phyloP scores from a whole-genome alignment of 1,284 basidiomycete species.

The Ganoderma leucocontextum region DNA sequence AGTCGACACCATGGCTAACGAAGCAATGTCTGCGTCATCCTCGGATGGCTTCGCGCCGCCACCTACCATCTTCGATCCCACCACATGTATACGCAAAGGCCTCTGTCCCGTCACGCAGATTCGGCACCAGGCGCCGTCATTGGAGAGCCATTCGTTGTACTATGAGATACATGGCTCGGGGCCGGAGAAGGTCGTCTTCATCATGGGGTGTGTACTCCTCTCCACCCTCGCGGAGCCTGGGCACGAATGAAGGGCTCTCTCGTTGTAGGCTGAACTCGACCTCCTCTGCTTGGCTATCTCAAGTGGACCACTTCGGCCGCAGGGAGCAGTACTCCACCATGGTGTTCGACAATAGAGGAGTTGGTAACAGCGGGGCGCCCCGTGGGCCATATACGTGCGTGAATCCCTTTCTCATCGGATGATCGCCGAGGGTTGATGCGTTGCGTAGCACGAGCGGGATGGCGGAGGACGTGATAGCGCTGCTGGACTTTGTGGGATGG shows the following conservation, averaged over 20 bases:
- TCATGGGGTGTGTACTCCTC: conserved; percentile 66
- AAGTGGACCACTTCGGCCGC: conserved; percentile 65
- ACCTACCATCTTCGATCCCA: conserved; percentile 59
- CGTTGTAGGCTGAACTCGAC: conserved; percentile 60
- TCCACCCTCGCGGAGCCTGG: not conserved
- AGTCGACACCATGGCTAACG: conserved; percentile 8
- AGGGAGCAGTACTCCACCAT: conserved; percentile 65
- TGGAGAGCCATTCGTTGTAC: conserved; percentile 78
- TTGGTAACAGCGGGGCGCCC: conserved; percentile 80
- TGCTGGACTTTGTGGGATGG: conserved; percentile 83
- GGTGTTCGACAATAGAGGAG: conserved; percentile 90
- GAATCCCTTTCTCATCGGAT: too few relatives aligned
- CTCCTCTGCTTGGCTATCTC: conserved; percentile 68
- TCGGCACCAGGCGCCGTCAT: conserved; percentile 53
- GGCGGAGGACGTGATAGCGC: conserved; percentile 78
- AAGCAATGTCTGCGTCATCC: conserved; percentile 20
- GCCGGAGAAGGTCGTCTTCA: conserved; percentile 69
- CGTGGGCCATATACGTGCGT: conserved; percentile 70
- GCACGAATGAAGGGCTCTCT: not conserved
- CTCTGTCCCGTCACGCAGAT: conserved; percentile 74
- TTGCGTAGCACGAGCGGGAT: conserved; percentile 73
- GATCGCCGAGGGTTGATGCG: not conserved
- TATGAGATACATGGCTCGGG: conserved; percentile 79
- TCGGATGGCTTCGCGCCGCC: conserved; percentile 14
- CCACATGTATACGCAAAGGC: conserved; percentile 71